A percentile compares a stretch with the other conserved stretches of the same genome.
Conservation (phyloP, 2,329 filamentous ascomycete species). For the Calonectria naviculata region DNA sequence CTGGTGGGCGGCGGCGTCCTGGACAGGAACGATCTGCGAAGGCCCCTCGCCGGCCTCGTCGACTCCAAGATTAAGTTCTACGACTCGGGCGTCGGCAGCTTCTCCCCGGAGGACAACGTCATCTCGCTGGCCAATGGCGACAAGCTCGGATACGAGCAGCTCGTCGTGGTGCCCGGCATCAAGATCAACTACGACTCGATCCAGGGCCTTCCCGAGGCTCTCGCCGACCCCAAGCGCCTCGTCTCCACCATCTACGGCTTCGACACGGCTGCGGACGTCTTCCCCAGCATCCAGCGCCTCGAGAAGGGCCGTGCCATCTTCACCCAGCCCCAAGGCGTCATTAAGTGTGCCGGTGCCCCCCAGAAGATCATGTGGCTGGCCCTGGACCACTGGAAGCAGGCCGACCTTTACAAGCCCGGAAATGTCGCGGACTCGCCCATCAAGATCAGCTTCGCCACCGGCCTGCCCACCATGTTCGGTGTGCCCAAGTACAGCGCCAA, state of each 20-base stretch:
- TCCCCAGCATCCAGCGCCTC: slow-evolving; percentile 58
- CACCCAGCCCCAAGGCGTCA: slow-evolving; percentile 66
- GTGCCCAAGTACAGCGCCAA: slow-evolving; percentile 68
- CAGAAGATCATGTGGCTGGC: slow-evolving; percentile 74
- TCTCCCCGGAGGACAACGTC: slow-evolving; percentile 66
- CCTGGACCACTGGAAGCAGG: slow-evolving; percentile 67
- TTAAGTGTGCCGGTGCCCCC: slow-evolving; percentile 72
- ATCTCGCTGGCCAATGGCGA: slow-evolving; percentile 67
- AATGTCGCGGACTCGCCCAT: slow-evolving; percentile 55
- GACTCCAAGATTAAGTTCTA: slow-evolving; percentile 73
- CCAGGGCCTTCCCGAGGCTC: slow-evolving; percentile 67
- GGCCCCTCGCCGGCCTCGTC: slow-evolving; percentile 61
- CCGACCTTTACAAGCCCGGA: slow-evolving; percentile 59
- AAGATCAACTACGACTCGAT: slow-evolving; percentile 61
- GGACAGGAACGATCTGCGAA: slow-evolving; percentile 67
- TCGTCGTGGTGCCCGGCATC: slow-evolving; percentile 71
- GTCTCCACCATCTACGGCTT: slow-evolving; percentile 71
- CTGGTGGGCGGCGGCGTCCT: slow-evolving; percentile 75
- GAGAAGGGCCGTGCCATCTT: slow-evolving; percentile 65
- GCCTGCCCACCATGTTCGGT: slow-evolving; percentile 67
- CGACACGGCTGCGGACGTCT: slow-evolving; percentile 65
- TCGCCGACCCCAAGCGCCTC: slow-evolving; percentile 56
- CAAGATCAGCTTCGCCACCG: slow-evolving; percentile 66
- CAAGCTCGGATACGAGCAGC: slow-evolving; percentile 70
- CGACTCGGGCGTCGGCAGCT: slow-evolving; percentile 58